phyloP scores from a whole-genome alignment of 768 basidiomycete species.

The Asterophora lycoperdoides region DNA sequence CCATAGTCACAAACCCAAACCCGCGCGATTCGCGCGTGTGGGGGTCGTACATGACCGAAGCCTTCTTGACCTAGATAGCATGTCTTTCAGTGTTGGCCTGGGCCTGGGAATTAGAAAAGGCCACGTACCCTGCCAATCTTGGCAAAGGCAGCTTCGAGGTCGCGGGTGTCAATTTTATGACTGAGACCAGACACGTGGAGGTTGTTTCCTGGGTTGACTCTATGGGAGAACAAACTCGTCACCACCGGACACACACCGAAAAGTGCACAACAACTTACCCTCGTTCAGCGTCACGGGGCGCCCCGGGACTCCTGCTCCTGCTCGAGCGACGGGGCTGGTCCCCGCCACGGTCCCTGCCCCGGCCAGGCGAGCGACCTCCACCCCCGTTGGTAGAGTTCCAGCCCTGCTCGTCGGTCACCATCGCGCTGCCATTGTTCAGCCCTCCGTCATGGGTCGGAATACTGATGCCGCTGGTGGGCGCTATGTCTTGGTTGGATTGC shows the following conservation, averaged over 20 bases:
- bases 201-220: conserved; percentile 66
- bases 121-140: conserved; percentile 79
- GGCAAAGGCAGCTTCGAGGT: conserved; percentile 83
- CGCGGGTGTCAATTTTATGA: conserved; percentile 66
- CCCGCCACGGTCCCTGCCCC: conserved; percentile 34
- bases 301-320: conserved; percentile 72
- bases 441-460: conserved; percentile 58
- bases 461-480: conserved; percentile 63
- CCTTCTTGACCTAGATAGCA: conserved; percentile 57
- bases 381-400: conserved; percentile 43
- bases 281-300: conserved; percentile 44
- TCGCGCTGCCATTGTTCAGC: conserved; percentile 35
- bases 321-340: conserved; percentile 63
- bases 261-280: conserved; percentile 39
- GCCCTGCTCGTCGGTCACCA: conserved; percentile 50
- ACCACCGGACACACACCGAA: conserved; percentile 4
- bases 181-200: conserved; percentile 58
- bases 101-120: too few relatives aligned
- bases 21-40: conserved; percentile 63
- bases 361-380: conserved; percentile 39
- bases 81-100: background rate
- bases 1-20: conserved; percentile 80
- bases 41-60: conserved; percentile 69
- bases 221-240: conserved; percentile 14
- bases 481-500: conserved; percentile 75